These are phyloP conservation scores for Talaromyces ruber DNA, from an alignment of 495 filamentous ascomycete genomes.

Conservation along the genomic window DNA sequence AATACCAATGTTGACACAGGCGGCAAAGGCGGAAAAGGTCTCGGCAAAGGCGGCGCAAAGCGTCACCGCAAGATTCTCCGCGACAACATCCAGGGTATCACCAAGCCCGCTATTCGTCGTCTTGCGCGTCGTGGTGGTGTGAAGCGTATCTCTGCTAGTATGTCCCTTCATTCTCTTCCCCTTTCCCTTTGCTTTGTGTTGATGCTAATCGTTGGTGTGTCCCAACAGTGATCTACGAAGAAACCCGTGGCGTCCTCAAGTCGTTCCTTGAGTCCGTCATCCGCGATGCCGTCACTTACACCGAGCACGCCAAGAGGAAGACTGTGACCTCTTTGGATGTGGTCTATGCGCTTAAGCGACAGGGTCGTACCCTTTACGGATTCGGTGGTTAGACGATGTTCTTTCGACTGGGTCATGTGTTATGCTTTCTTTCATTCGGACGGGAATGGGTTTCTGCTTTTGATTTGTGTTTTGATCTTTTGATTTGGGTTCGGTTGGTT, in stretches of 20 bases:
- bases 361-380: constrained; percentile 94
- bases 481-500: not conserved
- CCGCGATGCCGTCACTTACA: constrained; percentile 97
- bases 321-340: constrained; percentile 93
- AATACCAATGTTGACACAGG: constrained; percentile 42
- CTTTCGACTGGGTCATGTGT: not conserved
- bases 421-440: not conserved
- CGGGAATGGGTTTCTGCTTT: not conserved
- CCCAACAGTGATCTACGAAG: constrained; percentile 61
- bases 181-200: not conserved
- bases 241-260: constrained; percentile 60
- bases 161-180: not conserved
- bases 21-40: constrained; percentile 83
- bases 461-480: not conserved
- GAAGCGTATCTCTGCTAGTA: constrained; percentile 58
- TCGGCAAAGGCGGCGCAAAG: constrained; percentile 94
- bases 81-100: constrained; percentile 95
- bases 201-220: not conserved
- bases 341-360: constrained; percentile 91
- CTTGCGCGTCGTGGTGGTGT: constrained; percentile 53
- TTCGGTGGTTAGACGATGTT: constrained; percentile 91
- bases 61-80: constrained; percentile 98
- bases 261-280: constrained; percentile 60
- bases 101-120: constrained; percentile 65
- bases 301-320: constrained; percentile 96